Conservation (phyloP, 495 filamentous ascomycete genomes). For the Hyphodiscus hymeniophilus region DNA sequence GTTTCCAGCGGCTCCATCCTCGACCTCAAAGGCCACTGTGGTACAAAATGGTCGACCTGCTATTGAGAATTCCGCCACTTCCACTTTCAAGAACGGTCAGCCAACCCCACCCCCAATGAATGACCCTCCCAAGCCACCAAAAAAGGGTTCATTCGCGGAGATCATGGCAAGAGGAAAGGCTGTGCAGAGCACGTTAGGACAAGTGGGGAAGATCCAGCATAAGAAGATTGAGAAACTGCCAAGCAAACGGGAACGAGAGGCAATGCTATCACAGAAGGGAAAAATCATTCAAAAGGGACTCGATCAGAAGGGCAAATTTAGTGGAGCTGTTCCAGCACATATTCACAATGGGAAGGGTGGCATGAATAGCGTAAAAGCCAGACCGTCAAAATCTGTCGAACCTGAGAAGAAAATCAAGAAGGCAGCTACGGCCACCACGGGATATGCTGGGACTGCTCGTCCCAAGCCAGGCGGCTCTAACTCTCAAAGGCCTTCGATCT, state of each 20-base stretch:
- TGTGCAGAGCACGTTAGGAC: slow-evolving; percentile 35
- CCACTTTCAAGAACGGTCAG: slow-evolving; percentile 17
- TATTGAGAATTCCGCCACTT: not conserved
- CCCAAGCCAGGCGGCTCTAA: slow-evolving; percentile 21
- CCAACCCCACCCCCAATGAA: slow-evolving; percentile 13
- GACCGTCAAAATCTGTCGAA: slow-evolving; percentile 10
- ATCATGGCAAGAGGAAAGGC: slow-evolving; percentile 59
- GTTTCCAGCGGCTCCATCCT: slow-evolving; percentile 21
- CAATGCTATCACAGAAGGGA: slow-evolving; percentile 28
- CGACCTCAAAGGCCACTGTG: slow-evolving; percentile 16
- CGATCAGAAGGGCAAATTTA: slow-evolving; percentile 19
- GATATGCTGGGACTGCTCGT: slow-evolving; percentile 45
- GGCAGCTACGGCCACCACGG: slow-evolving; percentile 45
- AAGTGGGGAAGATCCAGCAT: slow-evolving; percentile 47
- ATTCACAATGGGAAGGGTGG: slow-evolving; percentile 17
- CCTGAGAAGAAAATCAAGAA: slow-evolving; percentile 49
- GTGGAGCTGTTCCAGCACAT: slow-evolving; percentile 4
- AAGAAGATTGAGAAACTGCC: slow-evolving; percentile 38
- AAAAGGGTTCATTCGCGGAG: slow-evolving; percentile 59
- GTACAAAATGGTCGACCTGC: slow-evolving; percentile 14
- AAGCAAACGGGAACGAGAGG: slow-evolving; percentile 39
- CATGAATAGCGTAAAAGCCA: slow-evolving; percentile 16
- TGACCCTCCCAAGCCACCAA: slow-evolving; percentile 25
- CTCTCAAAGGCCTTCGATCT: slow-evolving; percentile 11
- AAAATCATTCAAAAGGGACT: slow-evolving; percentile 18